These are phyloP conservation scores for Leishmania lainsoni DNA, from an alignment of 208 protist genomes.

Conservation along the genomic window DNA sequence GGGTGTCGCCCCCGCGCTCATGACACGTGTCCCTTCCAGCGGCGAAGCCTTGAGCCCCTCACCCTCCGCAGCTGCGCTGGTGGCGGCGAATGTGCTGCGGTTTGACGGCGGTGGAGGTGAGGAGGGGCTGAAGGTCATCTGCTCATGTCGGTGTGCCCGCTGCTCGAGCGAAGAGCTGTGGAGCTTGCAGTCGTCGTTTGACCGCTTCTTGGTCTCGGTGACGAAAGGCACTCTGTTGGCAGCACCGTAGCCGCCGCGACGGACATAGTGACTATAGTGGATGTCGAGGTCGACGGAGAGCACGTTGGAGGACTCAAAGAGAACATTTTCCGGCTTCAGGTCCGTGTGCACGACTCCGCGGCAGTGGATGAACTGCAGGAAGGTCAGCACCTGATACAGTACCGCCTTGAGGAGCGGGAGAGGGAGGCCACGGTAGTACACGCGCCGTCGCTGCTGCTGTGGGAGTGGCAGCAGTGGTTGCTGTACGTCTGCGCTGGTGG, in stretches of 20 bases:
- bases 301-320: slow-evolving; percentile 69
- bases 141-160: slow-evolving; percentile 34
- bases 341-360: slow-evolving; percentile 82
- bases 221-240: background rate
- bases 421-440: slow-evolving; percentile 63
- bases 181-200: slow-evolving; percentile 35
- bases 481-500: background rate
- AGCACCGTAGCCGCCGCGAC: background rate
- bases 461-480: background rate
- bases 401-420: slow-evolving; percentile 57
- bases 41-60: background rate
- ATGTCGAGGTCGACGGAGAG: slow-evolving; percentile 41
- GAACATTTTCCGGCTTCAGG: slow-evolving; percentile 87
- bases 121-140: background rate
- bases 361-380: slow-evolving; percentile 65
- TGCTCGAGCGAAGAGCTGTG: slow-evolving; percentile 41
- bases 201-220: slow-evolving; percentile 28
- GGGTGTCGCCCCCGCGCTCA: background rate
- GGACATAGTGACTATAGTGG: slow-evolving; percentile 37
- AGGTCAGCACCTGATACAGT: slow-evolving; percentile 75
- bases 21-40: background rate
- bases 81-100: background rate
- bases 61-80: background rate
- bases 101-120: background rate
- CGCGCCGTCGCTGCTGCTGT: slow-evolving; percentile 24